phyloP scores from a whole-genome alignment of 2,329 filamentous ascomycete genomes.

The Fonsecaea pedrosoi region DNA sequence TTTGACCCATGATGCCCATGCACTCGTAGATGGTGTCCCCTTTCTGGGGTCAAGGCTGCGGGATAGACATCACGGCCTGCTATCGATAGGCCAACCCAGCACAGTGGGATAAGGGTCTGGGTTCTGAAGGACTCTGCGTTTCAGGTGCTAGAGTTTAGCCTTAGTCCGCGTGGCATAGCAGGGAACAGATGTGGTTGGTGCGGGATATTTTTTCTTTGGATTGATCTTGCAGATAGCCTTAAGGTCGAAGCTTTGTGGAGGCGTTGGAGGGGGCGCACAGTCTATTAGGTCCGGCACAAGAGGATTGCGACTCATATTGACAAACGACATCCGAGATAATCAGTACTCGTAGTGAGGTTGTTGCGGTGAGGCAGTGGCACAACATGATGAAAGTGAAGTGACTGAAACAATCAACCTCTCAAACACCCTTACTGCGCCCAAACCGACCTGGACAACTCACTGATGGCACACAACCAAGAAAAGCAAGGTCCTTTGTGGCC shows the following conservation, averaged over 20 bases:
- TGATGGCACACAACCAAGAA: constrained; percentile 16
- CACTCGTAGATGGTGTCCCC: constrained; percentile 22
- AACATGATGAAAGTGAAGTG: not conserved
- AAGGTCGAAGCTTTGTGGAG: constrained; percentile 8
- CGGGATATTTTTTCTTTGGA: constrained; percentile 16
- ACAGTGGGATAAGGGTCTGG: constrained; percentile 30
- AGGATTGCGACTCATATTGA: not conserved
- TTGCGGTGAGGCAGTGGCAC: not conserved
- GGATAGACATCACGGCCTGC: constrained; percentile 21
- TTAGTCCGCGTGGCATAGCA: constrained; percentile 21
- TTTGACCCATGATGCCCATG: constrained; percentile 26
- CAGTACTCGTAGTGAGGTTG: not conserved
- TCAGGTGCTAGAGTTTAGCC: constrained; percentile 28
- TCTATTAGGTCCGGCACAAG: not conserved
- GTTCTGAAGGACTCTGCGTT: constrained; percentile 32
- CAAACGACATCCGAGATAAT: not conserved
- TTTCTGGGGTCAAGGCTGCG: constrained; percentile 19
- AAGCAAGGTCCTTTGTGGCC: constrained; percentile 20
- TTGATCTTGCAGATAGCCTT: constrained; percentile 16
- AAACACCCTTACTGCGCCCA: not conserved
- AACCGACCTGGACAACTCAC: constrained; percentile 17
- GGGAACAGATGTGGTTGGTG: constrained; percentile 29
- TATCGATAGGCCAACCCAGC: constrained; percentile 24
- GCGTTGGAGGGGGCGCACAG: not conserved
- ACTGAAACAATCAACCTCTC: constrained; percentile 4